phyloP scores from a whole-genome alignment of 495 filamentous ascomycete species.

The Chaetomium fimeti region DNA sequence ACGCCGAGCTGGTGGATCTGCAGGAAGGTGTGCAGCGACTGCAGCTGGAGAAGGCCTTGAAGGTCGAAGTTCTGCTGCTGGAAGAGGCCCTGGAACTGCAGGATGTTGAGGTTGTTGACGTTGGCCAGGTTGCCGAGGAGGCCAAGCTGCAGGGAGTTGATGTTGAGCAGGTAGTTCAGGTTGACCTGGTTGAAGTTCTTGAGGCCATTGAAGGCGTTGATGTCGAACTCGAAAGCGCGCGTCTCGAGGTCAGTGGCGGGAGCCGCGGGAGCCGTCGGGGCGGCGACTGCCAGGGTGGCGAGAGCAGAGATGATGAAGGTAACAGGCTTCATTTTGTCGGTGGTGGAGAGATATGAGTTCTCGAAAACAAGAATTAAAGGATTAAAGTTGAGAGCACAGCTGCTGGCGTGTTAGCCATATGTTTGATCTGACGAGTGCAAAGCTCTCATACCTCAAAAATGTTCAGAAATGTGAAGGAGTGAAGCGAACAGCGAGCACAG shows the following conservation, averaged over 20 bases:
- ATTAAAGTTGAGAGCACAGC: conserved; percentile 51
- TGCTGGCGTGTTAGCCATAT: conserved; percentile 30
- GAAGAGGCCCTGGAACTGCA: conserved; percentile 42
- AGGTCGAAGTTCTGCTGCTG: conserved; percentile 40
- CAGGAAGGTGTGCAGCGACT: conserved; percentile 45
- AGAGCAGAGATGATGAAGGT: conserved; percentile 43
- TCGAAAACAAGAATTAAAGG: conserved; percentile 35
- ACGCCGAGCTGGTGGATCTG: conserved; percentile 45
- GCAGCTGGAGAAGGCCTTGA: conserved; percentile 42
- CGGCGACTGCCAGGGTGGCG: conserved; percentile 43
- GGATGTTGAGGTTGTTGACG: conserved; percentile 46
- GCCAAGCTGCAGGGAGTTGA: conserved; percentile 45
- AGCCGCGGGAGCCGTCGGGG: conserved; percentile 27
- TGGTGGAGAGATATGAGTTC: conserved; percentile 26
- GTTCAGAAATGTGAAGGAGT: conserved; percentile 46
- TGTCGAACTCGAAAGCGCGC: conserved; percentile 36
- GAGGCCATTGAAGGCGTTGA: conserved; percentile 43
- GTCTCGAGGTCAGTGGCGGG: conserved; percentile 26
- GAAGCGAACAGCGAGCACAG: conserved; percentile 54
- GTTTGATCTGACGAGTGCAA: not conserved
- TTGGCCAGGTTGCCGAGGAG: conserved; percentile 41
- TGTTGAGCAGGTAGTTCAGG: conserved; percentile 48
- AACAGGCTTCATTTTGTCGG: conserved; percentile 47
- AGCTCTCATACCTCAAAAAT: conserved; percentile 41
- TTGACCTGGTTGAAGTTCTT: conserved; percentile 43